Percentiles rank a stretch among this genome's conserved stretches.
Evolutionary conservation across 805 yeast genomes (phyloP).

Genomic region (Yarrowia sp.): DNA sequence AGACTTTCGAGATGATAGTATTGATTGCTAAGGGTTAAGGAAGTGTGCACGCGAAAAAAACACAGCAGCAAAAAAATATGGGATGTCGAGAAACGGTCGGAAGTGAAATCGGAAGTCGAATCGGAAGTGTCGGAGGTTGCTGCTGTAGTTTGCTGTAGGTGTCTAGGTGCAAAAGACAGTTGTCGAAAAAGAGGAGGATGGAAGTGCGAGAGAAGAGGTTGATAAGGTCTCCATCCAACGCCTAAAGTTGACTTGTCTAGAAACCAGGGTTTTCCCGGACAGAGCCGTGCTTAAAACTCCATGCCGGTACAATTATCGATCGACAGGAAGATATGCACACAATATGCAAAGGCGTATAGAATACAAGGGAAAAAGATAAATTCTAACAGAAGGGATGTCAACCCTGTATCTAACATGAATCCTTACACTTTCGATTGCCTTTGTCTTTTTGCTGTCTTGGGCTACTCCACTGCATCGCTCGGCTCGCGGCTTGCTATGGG

Average conservation of each 20-base stretch:
- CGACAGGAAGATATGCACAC: slow-evolving; percentile 19
- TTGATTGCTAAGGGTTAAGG: slow-evolving; percentile 9
- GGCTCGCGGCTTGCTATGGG: slow-evolving; percentile 7
- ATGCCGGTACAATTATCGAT: not conserved
- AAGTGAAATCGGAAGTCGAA: no score
- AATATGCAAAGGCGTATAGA: slow-evolving; percentile 21
- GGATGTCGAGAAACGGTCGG: not conserved
- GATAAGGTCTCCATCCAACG: not conserved
- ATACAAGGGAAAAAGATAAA: slow-evolving; percentile 16
- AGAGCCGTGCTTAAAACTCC: slow-evolving; percentile 20
- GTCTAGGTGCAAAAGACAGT: no score
- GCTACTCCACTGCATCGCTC: not conserved
- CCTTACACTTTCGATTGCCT: not conserved
- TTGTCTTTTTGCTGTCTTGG: not conserved
- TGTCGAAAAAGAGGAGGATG: not conserved
- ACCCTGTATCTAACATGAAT: slow-evolving; percentile 10
- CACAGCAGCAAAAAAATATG: not conserved
- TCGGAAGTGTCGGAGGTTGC: no score
- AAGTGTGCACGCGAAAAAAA: not conserved
- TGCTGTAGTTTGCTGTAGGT: no score
- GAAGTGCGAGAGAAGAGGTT: not conserved
- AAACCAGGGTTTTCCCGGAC: slow-evolving; percentile 1
- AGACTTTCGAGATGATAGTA: slow-evolving; percentile 7
- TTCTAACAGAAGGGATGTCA: slow-evolving; percentile 1
- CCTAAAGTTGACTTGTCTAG: not conserved